Conservation (phyloP, 306 rosid genomes). For the Begonia masoniana region DNA sequence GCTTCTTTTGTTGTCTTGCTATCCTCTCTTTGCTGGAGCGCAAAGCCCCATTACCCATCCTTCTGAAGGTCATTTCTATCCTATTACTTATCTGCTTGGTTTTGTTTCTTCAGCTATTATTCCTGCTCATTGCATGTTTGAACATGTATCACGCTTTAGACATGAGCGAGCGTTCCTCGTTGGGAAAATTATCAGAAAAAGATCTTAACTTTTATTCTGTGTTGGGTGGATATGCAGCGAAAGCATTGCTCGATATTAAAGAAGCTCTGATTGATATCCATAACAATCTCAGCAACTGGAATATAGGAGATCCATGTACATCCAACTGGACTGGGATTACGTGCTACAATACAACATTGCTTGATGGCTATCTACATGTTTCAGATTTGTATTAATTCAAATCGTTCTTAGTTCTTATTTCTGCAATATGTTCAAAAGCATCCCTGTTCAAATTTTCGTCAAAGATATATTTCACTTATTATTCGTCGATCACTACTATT, state of each 20-base stretch:
- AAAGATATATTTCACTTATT: no score
- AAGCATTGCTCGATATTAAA: constrained; percentile 51
- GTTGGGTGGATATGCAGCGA: constrained; percentile 41
- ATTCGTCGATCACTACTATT: neutral
- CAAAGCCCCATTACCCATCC: constrained; percentile 23
- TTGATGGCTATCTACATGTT: constrained; percentile 69
- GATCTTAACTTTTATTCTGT: neutral
- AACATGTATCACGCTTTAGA: no score
- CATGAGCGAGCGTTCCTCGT: no score
- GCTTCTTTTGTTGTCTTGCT: constrained; percentile 36
- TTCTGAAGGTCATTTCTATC: constrained; percentile 43
- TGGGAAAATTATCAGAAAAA: no score
- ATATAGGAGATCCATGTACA: constrained; percentile 66
- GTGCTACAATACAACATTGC: constrained; percentile 39
- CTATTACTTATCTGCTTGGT: constrained; percentile 8
- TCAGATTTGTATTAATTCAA: constrained; percentile 44
- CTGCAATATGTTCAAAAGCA: neutral
- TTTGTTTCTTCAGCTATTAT: constrained; percentile 7
- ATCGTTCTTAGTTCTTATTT: constrained; percentile 8
- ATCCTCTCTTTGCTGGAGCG: constrained; percentile 23
- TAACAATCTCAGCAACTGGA: constrained; percentile 69
- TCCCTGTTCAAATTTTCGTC: neutral
- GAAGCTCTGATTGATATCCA: constrained; percentile 46
- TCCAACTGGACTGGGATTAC: constrained; percentile 65
- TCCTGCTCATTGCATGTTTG: neutral